These are phyloP conservation scores for Oropetium thomaeum DNA, from an alignment of 176 grass and related monocot genomes.

Conservation along the genomic window DNA sequence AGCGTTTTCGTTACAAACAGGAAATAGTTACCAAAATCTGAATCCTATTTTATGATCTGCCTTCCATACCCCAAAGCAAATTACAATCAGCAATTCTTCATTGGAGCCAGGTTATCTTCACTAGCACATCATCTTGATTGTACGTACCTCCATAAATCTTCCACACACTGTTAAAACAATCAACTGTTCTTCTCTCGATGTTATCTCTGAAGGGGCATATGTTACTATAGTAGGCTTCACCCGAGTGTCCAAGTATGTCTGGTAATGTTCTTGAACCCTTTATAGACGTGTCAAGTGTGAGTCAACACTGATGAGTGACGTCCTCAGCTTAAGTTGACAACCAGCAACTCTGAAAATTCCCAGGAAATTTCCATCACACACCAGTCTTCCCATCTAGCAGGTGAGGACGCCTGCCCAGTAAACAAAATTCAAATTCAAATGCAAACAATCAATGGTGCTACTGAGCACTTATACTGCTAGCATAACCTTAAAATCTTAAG, in stretches of 20 bases:
- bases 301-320: background rate
- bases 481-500: no score
- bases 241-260: background rate
- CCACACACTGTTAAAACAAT: background rate
- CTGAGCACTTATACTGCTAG: background rate
- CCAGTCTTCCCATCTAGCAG: background rate
- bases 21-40: conserved; percentile 13
- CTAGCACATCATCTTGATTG: background rate
- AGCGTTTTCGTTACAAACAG: conserved; percentile 11
- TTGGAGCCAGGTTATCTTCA: background rate
- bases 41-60: conserved; percentile 3
- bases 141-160: background rate
- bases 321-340: background rate
- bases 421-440: background rate
- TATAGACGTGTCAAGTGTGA: background rate
- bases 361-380: background rate
- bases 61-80: background rate
- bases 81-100: background rate
- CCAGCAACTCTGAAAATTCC: no score
- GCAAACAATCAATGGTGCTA: background rate
- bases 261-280: background rate
- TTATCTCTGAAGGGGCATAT: background rate
- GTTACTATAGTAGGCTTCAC: background rate
- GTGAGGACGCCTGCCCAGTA: background rate
- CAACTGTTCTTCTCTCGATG: background rate